Conservation (phyloP, 495 filamentous ascomycete species). For the Sporormia fimetaria region DNA sequence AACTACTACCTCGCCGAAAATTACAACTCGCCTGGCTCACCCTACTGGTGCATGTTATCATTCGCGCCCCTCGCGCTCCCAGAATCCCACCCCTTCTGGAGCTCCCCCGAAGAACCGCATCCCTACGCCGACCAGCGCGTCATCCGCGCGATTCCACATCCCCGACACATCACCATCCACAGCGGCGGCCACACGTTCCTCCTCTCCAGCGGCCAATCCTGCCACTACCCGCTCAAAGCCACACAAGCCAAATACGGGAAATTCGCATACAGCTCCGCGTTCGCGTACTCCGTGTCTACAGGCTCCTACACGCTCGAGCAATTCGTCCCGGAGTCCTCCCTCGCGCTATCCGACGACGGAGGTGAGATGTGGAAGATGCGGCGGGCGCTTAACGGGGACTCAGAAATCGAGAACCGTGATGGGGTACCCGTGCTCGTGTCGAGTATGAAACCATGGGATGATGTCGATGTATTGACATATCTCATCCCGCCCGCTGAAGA, state of each 20-base stretch:
- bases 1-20: conserved; percentile 74
- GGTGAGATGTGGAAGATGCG: conserved; percentile 72
- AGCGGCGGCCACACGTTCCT: conserved; percentile 59
- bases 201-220: conserved; percentile 63
- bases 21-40: conserved; percentile 62
- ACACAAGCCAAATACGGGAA: conserved; percentile 73
- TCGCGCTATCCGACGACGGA: conserved; percentile 65
- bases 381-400: conserved; percentile 40
- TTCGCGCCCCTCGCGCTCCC: conserved; percentile 62
- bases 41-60: conserved; percentile 69
- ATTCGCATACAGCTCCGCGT: conserved; percentile 64
- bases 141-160: conserved; percentile 49
- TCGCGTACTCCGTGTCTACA: conserved; percentile 65
- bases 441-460: conserved; percentile 39
- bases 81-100: conserved; percentile 63
- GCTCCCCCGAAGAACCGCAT: conserved; percentile 49
- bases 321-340: conserved; percentile 59
- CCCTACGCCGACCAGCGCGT: conserved; percentile 43
- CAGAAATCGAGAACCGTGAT: conserved; percentile 43
- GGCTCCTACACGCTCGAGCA: conserved; percentile 67
- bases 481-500: conserved; percentile 22
- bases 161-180: conserved; percentile 52
- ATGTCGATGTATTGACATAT: conserved; percentile 26
- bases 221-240: conserved; percentile 66
- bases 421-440: conserved; percentile 48